Evolutionary conservation across 306 rosid species (phyloP).

Genomic region (Vigna radiata): DNA sequence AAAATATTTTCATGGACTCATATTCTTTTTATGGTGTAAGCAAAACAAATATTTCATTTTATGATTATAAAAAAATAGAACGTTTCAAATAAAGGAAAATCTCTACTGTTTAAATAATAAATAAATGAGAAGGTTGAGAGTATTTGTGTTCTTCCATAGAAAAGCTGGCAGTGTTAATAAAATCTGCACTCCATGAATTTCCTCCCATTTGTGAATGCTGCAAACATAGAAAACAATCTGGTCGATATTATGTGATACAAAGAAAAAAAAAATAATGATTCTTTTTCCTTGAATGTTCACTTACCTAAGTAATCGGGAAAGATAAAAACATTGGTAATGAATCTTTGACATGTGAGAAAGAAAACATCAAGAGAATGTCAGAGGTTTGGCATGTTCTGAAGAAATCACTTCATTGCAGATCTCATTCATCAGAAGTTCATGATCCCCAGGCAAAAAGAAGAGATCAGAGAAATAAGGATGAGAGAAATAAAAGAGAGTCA

Average conservation of each 20-base stretch:
- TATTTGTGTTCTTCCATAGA: not conserved
- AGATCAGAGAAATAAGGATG: conserved; percentile 24
- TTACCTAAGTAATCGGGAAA: conserved; percentile 19
- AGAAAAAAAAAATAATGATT: not conserved
- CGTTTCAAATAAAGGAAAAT: not conserved
- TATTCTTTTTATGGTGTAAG: too few relatives aligned
- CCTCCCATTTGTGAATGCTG: conserved; percentile 21
- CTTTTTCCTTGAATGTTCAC: conserved; percentile 25
- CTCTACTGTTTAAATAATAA: not conserved
- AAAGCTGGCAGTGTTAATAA: not conserved
- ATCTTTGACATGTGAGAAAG: not conserved
- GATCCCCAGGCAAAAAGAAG: conserved; percentile 43
- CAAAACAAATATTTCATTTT: too few relatives aligned
- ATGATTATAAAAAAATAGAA: too few relatives aligned
- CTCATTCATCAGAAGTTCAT: conserved; percentile 53
- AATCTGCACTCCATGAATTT: not conserved
- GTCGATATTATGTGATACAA: not conserved
- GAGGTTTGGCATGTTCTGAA: conserved; percentile 49
- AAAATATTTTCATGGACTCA: too few relatives aligned
- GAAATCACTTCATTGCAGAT: conserved; percentile 56
- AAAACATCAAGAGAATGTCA: conserved; percentile 45
- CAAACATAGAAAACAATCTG: conserved; percentile 26
- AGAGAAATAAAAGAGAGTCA: conserved; percentile 19
- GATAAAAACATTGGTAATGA: not conserved
- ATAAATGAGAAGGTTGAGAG: not conserved